Conservation (phyloP, 345 rosid genomes). For the Kernera saxatilis region DNA sequence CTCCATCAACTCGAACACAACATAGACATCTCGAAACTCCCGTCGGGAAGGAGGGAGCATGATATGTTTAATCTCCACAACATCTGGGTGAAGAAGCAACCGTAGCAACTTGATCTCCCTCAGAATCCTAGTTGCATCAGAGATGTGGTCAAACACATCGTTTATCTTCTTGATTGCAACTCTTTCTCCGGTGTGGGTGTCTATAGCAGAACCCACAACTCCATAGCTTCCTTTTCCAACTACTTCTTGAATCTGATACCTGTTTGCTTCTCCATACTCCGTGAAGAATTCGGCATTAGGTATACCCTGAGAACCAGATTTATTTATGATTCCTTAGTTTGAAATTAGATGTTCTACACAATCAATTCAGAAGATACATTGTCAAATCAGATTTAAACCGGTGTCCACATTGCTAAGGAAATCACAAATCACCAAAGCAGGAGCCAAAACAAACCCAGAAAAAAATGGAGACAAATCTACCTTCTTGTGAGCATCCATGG, state of each 20-base stretch:
- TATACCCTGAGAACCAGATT: constrained; percentile 37
- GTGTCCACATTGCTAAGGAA: not conserved
- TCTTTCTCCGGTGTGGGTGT: constrained; percentile 74
- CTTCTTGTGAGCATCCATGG: constrained; percentile 75
- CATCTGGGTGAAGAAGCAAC: constrained; percentile 86
- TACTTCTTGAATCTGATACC: constrained; percentile 85
- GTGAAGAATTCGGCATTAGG: constrained; percentile 79
- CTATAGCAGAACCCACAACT: constrained; percentile 86
- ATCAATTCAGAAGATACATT: not conserved
- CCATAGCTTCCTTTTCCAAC: constrained; percentile 97
- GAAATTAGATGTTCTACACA: not conserved
- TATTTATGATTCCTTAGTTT: not conserved
- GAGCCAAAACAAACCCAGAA: not conserved
- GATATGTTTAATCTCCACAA: constrained; percentile 87
- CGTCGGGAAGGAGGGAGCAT: constrained; percentile 96
- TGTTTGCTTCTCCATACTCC: constrained; percentile 92
- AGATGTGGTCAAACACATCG: constrained; percentile 93
- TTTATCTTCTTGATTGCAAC: constrained; percentile 92
- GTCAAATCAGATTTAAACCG: not conserved
- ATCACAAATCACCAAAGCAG: not conserved
- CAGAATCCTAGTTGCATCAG: constrained; percentile 89
- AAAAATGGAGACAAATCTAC: constrained; percentile 21
- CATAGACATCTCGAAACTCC: constrained; percentile 88
- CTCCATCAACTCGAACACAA: constrained; percentile 94
- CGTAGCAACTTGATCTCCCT: constrained; percentile 93